These are phyloP conservation scores for Phytophthora pini DNA, from an alignment of 352 stramenopile species.

Conservation along the genomic window DNA sequence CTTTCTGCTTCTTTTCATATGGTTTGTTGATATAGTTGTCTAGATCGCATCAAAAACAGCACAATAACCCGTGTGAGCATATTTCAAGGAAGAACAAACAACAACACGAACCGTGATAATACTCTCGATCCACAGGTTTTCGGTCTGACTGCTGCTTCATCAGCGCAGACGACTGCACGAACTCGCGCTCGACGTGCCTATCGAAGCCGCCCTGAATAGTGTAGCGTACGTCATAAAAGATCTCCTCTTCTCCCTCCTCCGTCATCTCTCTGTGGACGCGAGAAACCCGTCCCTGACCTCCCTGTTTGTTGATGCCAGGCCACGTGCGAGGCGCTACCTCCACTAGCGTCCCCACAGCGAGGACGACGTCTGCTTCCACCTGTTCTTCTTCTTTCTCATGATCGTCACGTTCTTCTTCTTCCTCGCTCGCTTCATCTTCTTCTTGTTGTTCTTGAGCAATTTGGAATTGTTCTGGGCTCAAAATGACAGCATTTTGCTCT, in stretches of 20 bases:
- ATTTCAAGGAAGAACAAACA: no score
- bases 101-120: constrained; percentile 62
- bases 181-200: constrained; percentile 73
- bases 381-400: neutral
- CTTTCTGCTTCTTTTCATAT: constrained; percentile 33
- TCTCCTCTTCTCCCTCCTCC: constrained; percentile 27
- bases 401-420: constrained; percentile 1
- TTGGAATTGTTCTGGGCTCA: constrained; percentile 4
- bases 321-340: constrained; percentile 80
- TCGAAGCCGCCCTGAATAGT: constrained; percentile 77
- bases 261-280: constrained; percentile 45
- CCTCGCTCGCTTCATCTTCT: neutral
- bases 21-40: constrained; percentile 66
- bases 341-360: constrained; percentile 56
- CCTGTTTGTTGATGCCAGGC: constrained; percentile 89
- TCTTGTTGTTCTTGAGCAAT: neutral
- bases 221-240: constrained; percentile 89
- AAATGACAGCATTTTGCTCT: neutral
- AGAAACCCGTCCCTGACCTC: constrained; percentile 67
- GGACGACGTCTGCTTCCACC: constrained; percentile 11
- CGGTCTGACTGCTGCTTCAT: constrained; percentile 50
- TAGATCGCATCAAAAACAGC: constrained; percentile 14
- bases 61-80: neutral
- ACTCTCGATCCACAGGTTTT: constrained; percentile 49
- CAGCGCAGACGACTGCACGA: constrained; percentile 60